Base-by-base conservation (phyloP, 2,329 filamentous ascomycete species). In the Aspergillus ruber region DNA sequence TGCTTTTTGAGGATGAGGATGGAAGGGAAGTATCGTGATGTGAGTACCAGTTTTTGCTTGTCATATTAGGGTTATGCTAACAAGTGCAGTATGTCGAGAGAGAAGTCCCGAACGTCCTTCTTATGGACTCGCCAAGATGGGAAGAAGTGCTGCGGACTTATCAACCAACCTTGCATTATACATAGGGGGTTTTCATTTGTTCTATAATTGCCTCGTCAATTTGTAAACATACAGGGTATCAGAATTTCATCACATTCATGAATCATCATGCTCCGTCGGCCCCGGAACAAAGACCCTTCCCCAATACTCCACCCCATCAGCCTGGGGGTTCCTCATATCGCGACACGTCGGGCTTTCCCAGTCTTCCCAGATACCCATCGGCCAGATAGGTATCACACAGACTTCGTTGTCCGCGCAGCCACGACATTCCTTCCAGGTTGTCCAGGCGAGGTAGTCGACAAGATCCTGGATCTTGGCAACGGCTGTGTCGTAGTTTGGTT, bases 301-400 rank as follows among this genome's bases (percentile, higher is more conserved):
- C 64, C 61, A 66, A 40, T 66, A 66, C 15, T 50, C 54, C 25
- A 57, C 52, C 3, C 60, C 63, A 4, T 53, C 44, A 3, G 50
- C 48, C 10, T 50, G 46, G 2, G 61, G 60, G 1, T 51, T 45
- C 9, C 48, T 54, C 5, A 53, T 56, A 56, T 68, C 62, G 44
- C 59, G 56, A 47, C 78, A 81, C 29, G 60, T 58, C 5, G 79
- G 78, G 38, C 66, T 59, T 27, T 69, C 72, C 55, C 82, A 78
- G 56, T 85, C 81, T 21, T 79, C 71, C 0, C 66, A 57, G 0
- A 65, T 70, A 0, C 82, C 82, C 59, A 75, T 69, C 0, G 82
- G 82, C 81, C 81, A 85, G 57, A 85, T 82, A 1, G 81, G 80
- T n/a, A 84, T 69, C 41, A 80, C 74, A 51, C 81, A 81, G 2